Evolutionary conservation across 202 grass and related monocot genomes (phyloP).

Genomic region (Cymbopogon flexuosus): DNA sequence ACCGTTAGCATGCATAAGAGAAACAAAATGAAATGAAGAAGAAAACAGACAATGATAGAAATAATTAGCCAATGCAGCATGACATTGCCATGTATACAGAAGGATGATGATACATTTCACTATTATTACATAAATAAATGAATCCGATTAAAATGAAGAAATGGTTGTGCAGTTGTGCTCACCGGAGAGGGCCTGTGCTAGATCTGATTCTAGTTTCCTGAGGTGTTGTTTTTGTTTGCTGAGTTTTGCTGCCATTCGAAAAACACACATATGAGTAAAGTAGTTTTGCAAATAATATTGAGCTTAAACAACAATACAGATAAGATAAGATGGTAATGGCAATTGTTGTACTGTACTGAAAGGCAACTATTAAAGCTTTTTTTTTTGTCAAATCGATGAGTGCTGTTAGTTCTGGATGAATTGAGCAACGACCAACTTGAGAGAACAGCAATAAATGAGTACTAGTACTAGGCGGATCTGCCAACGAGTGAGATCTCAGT

Average conservation of each 20-base stretch:
- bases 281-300: not conserved
- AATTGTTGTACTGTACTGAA: not conserved
- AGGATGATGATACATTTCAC: not conserved
- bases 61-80: not conserved
- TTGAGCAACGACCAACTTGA: not conserved
- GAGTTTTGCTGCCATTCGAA: constrained; percentile 40
- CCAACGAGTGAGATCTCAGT: not conserved
- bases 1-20: not conserved
- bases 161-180: not conserved
- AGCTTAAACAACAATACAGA: not conserved
- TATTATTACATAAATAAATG: not conserved
- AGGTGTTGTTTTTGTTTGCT: constrained; percentile 47
- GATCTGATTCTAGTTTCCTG: constrained; percentile 41
- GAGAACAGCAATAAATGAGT: not conserved
- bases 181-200: constrained; percentile 50
- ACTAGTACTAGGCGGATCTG: not conserved
- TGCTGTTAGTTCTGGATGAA: not conserved
- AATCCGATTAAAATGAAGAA: too few relatives aligned
- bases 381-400: not conserved
- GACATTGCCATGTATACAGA: not conserved
- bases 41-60: not conserved
- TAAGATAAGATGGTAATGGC: not conserved
- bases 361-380: not conserved
- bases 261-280: not conserved
- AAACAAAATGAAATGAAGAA: not conserved